Base-by-base conservation (phyloP, 2,329 filamentous ascomycete genomes). In the Neocatenulostroma microsporum region DNA sequence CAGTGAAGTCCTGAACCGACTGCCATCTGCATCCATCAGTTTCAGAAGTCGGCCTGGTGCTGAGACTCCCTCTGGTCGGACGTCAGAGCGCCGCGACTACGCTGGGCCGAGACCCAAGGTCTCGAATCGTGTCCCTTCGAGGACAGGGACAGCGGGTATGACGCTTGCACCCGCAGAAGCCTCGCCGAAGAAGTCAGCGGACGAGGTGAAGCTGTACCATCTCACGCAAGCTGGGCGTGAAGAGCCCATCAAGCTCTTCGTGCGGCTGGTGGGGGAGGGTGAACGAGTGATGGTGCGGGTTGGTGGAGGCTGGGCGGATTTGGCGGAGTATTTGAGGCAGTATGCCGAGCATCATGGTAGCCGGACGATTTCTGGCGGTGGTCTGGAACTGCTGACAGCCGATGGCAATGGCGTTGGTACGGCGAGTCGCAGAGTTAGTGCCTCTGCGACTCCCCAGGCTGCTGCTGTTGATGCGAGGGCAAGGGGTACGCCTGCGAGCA, bases 201-300 rank as follows among this genome's bases (percentile, higher is more conserved):
- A 58, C 34, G 88, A 89, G 42, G 89, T 94, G 54, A 87, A 88
- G 59, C 72, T 95, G 2, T 98, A 96, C 53, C 88, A 96, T 62
- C 74, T 98, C 24, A 86, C 85, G 11, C 78, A 87, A 31, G 80
- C 82, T 13, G 86, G 82, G 21, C 84, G 84, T 39, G 81, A 91
- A 46, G 77, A 85, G 10, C 91, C 91, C 0, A 88, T 95, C 56
- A 96, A 95, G 62, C 75, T 98, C 4, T 94, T 93, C 54, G 88
- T 98, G 35, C 82, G 91, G 12, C 80, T 87, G 2, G 88, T 98
- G 2, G 91, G 91, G 33, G 87, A 94, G 58, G 85, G 84, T 12
- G 87, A 96, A 61, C 79, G 91, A 34, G 87, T 96, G 43, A 96
- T 98, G 91, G 91, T 98, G 6, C 83, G 91, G 23, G 89, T 98